Base-by-base conservation (phyloP, 2,329 filamentous ascomycete species). In the Aspergillus unguis region DNA sequence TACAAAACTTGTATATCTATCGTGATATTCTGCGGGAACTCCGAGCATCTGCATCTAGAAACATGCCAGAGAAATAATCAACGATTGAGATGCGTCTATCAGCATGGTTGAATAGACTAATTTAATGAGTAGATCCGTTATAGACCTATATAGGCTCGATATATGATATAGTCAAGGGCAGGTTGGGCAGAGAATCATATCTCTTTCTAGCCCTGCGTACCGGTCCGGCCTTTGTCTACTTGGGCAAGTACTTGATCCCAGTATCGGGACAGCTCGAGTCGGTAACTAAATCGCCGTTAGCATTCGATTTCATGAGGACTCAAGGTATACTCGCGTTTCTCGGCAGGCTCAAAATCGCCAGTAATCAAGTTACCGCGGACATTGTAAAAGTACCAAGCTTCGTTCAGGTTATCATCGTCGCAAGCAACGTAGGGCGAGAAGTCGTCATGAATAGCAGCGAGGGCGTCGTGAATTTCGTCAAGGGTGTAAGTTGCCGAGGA, bases 181-280 rank as follows among this genome's bases (percentile, higher is more conserved):
- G 17, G 17, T 17, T 17, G 17, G 17, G 17, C 17, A 17, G 17
- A 17, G 17, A 17, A 17, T 17, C 17, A 17, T 17, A 17, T 17
- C 17, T 17, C 17, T 17, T 17, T 17, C 17, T 17, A 17, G 17
- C 17, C 17, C 17, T 17, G 17, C 17, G 26, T 25, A 46, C 32
- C 8, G 9, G 31, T 9, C 7, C 3, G 9, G 9, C 31, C 5
- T 11, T 45, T n/a, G 10, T 27, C 44, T 7, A 68, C 71, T 88
- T 88, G 32, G 84, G 83, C 6, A 81, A 69, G 66, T 89, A 89
- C 62, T 81, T 81, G 65, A 91, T 83, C 2, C 82, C 84, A 0
- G 71, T 77, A 35, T 67, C 64, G 0, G 86, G 83, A 67, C 88
- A 92, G 40, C 75, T 81, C 27, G 84, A 83, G 44, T 77, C 49